A percentile compares a stretch with the other conserved stretches of the same genome.
These are phyloP conservation scores for Penstemon davidsonii DNA, from an alignment of 257 asterid species.

Conservation along the genomic window DNA sequence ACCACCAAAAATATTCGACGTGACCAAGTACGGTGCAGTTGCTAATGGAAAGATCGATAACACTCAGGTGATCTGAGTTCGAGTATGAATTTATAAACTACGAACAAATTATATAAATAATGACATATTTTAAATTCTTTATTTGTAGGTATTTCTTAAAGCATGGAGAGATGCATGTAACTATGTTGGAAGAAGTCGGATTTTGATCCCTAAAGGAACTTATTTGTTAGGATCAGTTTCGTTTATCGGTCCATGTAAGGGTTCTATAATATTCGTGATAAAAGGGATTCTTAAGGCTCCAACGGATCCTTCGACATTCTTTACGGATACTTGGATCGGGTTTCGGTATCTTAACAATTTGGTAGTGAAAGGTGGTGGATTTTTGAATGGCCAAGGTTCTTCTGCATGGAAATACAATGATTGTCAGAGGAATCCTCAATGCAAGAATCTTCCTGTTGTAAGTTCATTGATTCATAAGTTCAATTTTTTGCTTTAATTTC, in stretches of 20 bases:
- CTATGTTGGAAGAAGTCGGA: slow-evolving; percentile 42
- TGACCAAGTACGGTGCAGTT: slow-evolving; percentile 56
- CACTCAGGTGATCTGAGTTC: slow-evolving; percentile 30
- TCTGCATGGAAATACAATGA: slow-evolving; percentile 72
- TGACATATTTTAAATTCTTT: not conserved
- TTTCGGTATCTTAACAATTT: slow-evolving; percentile 50
- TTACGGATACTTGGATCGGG: slow-evolving; percentile 60
- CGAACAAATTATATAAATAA: too few relatives aligned
- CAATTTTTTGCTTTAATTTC: too few relatives aligned
- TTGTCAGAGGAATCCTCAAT: slow-evolving; percentile 43
- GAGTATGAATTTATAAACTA: too few relatives aligned
- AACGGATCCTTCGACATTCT: slow-evolving; percentile 29
- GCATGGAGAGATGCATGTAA: slow-evolving; percentile 70
- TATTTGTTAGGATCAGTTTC: slow-evolving; percentile 39
- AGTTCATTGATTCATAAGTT: slow-evolving; percentile 15
- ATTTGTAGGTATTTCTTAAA: slow-evolving; percentile 50
- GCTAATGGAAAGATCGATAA: slow-evolving; percentile 43
- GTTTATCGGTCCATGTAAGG: slow-evolving; percentile 60
- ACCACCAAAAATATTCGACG: slow-evolving; percentile 37
- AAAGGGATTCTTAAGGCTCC: slow-evolving; percentile 60
- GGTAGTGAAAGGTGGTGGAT: slow-evolving; percentile 64
- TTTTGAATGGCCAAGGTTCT: slow-evolving; percentile 68
- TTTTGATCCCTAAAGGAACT: slow-evolving; percentile 49
- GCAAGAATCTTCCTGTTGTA: slow-evolving; percentile 68
- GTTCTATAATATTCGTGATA: slow-evolving; percentile 33